Evolutionary conservation across 306 rosid species (phyloP).

Genomic region (Potentilla sterilis): DNA sequence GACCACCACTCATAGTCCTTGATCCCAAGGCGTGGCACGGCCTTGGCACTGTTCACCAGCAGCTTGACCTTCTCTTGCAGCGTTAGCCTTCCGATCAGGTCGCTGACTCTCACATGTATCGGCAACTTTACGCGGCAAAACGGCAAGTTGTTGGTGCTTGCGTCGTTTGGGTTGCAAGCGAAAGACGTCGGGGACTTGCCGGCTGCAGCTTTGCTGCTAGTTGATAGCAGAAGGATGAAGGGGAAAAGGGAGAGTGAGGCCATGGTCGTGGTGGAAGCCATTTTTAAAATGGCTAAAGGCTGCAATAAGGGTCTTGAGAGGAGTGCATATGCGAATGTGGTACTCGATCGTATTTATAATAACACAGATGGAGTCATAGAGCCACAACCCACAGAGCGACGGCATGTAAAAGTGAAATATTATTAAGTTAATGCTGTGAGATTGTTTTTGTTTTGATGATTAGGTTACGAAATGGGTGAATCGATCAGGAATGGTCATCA

Average conservation of each 20-base stretch:
- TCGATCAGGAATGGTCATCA: background rate
- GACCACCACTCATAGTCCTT: constrained; percentile 95
- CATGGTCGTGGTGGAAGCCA: constrained; percentile 26
- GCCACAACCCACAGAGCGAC: background rate
- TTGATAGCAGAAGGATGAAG: background rate
- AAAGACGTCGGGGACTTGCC: constrained; percentile 36
- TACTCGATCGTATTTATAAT: background rate
- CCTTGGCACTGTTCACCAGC: constrained; percentile 62
- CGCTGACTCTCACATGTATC: constrained; percentile 59
- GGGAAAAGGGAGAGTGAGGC: background rate
- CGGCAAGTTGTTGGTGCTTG: constrained; percentile 29
- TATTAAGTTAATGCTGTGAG: background rate
- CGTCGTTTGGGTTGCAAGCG: constrained; percentile 66
- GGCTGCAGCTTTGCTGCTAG: constrained; percentile 21
- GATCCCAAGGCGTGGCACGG: constrained; percentile 71
- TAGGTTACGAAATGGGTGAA: background rate
- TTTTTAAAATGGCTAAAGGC: constrained; percentile 15
- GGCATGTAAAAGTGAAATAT: background rate
- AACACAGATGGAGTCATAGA: background rate
- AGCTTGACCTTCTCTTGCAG: constrained; percentile 68
- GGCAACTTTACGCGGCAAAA: constrained; percentile 48
- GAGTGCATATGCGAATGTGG: background rate
- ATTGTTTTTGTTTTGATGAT: background rate
- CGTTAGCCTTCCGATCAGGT: constrained; percentile 66
- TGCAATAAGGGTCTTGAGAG: background rate